These are phyloP conservation scores for Colletotrichum somersetense DNA, from an alignment of 2,329 filamentous ascomycete genomes.

Conservation along the genomic window DNA sequence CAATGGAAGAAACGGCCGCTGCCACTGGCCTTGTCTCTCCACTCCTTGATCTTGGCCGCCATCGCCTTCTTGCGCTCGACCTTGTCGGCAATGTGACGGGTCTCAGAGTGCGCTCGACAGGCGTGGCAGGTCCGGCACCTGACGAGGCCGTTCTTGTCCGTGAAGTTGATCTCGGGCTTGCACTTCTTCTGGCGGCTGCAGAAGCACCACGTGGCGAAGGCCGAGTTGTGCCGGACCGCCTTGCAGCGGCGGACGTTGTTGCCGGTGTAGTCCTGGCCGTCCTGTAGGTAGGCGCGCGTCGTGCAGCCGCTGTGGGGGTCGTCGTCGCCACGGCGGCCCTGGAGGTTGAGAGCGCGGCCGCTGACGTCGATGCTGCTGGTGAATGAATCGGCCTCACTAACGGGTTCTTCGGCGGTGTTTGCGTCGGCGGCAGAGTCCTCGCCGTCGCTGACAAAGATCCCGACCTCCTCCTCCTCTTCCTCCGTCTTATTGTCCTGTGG, in stretches of 20 bases:
- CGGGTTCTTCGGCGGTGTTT: not conserved
- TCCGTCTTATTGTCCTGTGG: not conserved
- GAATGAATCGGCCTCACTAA: not conserved
- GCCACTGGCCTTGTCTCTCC: not conserved
- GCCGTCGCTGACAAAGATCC: not conserved
- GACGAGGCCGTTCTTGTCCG: not conserved
- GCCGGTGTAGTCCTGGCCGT: not conserved
- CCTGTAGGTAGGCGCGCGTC: not conserved
- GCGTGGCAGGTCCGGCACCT: not conserved
- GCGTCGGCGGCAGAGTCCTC: not conserved
- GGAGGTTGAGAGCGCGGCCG: not conserved
- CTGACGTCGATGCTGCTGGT: not conserved
- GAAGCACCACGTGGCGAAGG: not conserved
- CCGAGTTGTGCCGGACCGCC: not conserved
- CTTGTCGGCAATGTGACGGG: not conserved
- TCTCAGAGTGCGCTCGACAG: not conserved
- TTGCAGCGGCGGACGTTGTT: slow-evolving; percentile 12
- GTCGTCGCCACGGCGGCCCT: not conserved
- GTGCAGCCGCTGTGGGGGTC: slow-evolving; percentile 6
- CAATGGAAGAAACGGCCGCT: not conserved
- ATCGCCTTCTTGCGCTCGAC: not conserved
- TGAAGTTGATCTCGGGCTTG: slow-evolving; percentile 1
- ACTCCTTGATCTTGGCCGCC: not conserved
- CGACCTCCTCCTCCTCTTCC: not conserved
- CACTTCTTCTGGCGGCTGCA: slow-evolving; percentile 4